A percentile compares a stretch with the other conserved stretches of the same genome.
phyloP scores from a whole-genome alignment of 2,329 filamentous ascomycete genomes.

The Talaromyces islandicus region DNA sequence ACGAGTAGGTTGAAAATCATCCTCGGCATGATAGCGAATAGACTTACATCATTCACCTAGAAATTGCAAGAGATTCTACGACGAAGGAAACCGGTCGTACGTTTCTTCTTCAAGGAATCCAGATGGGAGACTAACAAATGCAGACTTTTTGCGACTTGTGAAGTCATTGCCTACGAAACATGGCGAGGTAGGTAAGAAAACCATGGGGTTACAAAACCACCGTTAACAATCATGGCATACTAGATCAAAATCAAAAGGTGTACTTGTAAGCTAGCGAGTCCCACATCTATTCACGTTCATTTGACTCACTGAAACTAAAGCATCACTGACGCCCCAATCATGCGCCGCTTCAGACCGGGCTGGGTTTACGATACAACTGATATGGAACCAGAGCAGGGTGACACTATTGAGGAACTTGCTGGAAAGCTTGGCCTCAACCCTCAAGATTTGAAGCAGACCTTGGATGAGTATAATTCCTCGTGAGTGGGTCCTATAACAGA shows the following conservation, averaged over 20 bases:
- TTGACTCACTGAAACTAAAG: not conserved
- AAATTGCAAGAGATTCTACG: conserved; percentile 34
- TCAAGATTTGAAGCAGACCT: conserved; percentile 30
- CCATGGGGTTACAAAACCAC: not conserved
- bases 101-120: not conserved
- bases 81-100: conserved; percentile 30
- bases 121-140: not conserved
- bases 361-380: conserved; percentile 42
- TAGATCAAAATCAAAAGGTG: conserved; percentile 33
- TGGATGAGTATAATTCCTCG: conserved; percentile 35
- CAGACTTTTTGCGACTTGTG: conserved; percentile 38
- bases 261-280: conserved; percentile 22
- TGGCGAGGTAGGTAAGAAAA: conserved; percentile 22
- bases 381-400: conserved; percentile 32
- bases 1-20: conserved; percentile 16
- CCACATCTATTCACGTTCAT: not conserved
- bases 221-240: not conserved
- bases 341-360: conserved; percentile 36
- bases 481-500: conserved; percentile 12
- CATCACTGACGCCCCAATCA: conserved; percentile 35
- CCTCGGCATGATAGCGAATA: not conserved
- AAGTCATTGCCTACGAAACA: conserved; percentile 37
- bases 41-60: not conserved
- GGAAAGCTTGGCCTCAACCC: conserved; percentile 33
- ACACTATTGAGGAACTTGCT: conserved; percentile 35